Percentiles rank a stretch among this genome's conserved stretches.
phyloP scores from a whole-genome alignment of 805 yeast genomes.

The Pichia scutulata region DNA sequence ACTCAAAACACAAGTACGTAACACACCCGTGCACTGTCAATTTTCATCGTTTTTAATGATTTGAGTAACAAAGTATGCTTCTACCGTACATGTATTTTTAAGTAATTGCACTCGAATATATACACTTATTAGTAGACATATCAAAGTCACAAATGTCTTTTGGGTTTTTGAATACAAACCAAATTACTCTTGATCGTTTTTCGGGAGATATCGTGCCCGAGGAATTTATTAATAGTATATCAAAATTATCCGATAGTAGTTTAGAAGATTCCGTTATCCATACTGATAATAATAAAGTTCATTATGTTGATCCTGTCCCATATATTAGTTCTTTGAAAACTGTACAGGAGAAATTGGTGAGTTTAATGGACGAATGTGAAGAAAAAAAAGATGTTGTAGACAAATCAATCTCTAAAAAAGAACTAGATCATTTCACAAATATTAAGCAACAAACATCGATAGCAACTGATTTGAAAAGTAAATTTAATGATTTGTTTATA shows the following conservation, averaged over 20 bases:
- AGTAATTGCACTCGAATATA: too few species aligned
- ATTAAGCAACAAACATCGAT: conserved; percentile 45
- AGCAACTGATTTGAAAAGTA: conserved; percentile 35
- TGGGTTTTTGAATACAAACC: conserved; percentile 24
- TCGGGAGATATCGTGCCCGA: conserved; percentile 63
- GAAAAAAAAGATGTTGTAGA: conserved; percentile 44
- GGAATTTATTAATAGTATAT: conserved; percentile 73
- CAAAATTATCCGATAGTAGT: conserved; percentile 28
- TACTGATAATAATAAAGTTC: conserved; percentile 4
- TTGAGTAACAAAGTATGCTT: too few species aligned
- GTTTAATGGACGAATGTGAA: conserved; percentile 49
- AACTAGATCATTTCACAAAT: conserved; percentile 59
- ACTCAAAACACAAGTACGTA: background rate
- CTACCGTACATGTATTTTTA: too few species aligned
- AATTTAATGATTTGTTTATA: conserved; percentile 43
- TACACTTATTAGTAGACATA: background rate
- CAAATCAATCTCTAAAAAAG: conserved; percentile 50
- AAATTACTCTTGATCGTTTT: conserved; percentile 42
- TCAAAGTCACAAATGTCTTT: conserved; percentile 10
- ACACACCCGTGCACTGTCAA: background rate
- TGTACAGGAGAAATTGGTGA: conserved; percentile 63
- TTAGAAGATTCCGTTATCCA: conserved; percentile 1
- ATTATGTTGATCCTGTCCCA: conserved; percentile 70
- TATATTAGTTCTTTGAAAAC: conserved; percentile 90
- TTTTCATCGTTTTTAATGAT: background rate